Conservation (phyloP, 2,329 filamentous ascomycete species). For the Neobulgaria alba region DNA sequence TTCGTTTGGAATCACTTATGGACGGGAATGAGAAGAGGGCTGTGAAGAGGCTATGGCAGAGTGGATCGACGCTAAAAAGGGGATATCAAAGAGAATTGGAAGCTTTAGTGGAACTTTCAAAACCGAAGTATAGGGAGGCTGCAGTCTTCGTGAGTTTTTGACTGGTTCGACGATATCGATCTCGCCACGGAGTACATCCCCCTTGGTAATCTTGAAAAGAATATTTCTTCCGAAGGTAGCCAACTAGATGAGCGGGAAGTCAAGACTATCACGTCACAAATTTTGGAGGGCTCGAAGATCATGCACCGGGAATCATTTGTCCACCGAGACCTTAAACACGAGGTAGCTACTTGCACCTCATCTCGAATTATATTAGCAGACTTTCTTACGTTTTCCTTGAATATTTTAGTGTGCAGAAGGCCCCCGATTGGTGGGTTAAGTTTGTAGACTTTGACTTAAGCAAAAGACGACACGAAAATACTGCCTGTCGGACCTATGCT, state of each 20-base stretch:
- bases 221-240: background rate
- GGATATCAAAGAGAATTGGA: conserved; percentile 7
- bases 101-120: conserved; percentile 8
- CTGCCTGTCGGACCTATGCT: conserved; percentile 4
- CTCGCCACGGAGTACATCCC: conserved; percentile 33
- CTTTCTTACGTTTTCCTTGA: no score
- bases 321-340: conserved; percentile 8
- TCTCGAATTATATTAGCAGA: no score
- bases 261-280: conserved; percentile 6
- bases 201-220: conserved; percentile 29
- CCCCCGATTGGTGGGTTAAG: conserved; percentile 60
- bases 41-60: conserved; percentile 5
- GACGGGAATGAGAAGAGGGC: conserved; percentile 1
- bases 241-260: conserved; percentile 3
- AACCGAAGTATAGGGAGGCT: conserved; percentile 9
- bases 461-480: conserved; percentile 21
- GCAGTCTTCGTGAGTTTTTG: conserved; percentile 27
- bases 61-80: background rate
- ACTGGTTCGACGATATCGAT: conserved; percentile 32
- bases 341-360: no score
- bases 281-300: conserved; percentile 6
- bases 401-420: no score
- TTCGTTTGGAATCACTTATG: conserved; percentile 3
- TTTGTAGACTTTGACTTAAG: conserved; percentile 87
- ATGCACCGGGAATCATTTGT: conserved; percentile 10